Percentiles rank a stretch among this genome's conserved stretches.
These are phyloP conservation scores for Nigrospora osmanthi DNA, from an alignment of 2,329 filamentous ascomycete genomes.

Conservation along the genomic window DNA sequence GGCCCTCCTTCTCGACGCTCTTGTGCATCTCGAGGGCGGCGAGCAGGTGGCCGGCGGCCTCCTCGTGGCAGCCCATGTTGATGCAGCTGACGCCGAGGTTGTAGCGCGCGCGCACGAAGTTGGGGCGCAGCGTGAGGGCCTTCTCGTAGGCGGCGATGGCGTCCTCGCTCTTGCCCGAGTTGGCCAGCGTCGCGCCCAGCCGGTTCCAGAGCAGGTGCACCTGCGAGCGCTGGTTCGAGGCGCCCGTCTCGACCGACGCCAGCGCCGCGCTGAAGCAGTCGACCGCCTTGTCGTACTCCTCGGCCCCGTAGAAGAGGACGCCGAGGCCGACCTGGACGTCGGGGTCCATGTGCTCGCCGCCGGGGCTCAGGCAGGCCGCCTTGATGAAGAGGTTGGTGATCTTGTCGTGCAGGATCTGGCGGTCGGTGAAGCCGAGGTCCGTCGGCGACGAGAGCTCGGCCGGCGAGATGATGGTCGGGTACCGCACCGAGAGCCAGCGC, in stretches of 20 bases:
- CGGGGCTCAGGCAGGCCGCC: slow-evolving; percentile 84
- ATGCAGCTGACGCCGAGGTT: slow-evolving; percentile 96
- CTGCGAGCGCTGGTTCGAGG: slow-evolving; percentile 76
- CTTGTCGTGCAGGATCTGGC: slow-evolving; percentile 79
- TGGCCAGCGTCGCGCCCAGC: slow-evolving; percentile 89
- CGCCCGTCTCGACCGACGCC: slow-evolving; percentile 74
- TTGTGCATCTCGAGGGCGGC: slow-evolving; percentile 94
- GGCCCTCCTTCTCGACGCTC: slow-evolving; percentile 77
- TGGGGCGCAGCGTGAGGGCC: slow-evolving; percentile 80
- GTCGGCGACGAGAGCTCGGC: slow-evolving; percentile 63
- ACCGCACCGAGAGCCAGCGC: slow-evolving; percentile 93
- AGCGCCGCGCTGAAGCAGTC: slow-evolving; percentile 95
- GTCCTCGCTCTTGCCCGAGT: slow-evolving; percentile 87
- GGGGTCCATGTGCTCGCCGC: slow-evolving; percentile 93
- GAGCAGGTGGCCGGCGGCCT: slow-evolving; percentile 87
- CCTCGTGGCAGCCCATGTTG: slow-evolving; percentile 90
- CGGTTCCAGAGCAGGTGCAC: slow-evolving; percentile 96
- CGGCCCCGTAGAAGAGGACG: slow-evolving; percentile 93
- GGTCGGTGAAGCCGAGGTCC: slow-evolving; percentile 93
- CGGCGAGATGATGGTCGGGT: slow-evolving; percentile 72
- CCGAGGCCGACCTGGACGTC: slow-evolving; percentile 96
- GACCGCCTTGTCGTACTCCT: slow-evolving; percentile 97
- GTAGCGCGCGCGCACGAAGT: slow-evolving; percentile 95
- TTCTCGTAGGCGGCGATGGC: slow-evolving; percentile 95
- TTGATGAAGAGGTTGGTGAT: slow-evolving; percentile 87